Evolutionary conservation across 768 basidiomycete genomes (phyloP).

Genomic region (Lactarius evosmus): DNA sequence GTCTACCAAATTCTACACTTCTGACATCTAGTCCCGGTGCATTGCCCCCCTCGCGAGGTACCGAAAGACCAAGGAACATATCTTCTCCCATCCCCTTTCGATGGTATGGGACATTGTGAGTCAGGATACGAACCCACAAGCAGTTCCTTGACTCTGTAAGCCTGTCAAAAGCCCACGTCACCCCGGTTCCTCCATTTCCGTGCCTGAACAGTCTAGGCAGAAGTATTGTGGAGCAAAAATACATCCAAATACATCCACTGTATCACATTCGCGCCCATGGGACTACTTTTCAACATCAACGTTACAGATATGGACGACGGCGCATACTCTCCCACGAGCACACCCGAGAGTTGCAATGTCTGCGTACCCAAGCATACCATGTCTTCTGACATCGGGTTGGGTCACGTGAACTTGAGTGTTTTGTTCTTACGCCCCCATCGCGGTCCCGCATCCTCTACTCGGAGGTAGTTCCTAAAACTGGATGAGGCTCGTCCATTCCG

Average conservation of each 20-base stretch:
- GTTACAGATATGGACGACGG: too few relatives aligned
- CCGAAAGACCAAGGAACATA: neutral
- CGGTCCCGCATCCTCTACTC: too few relatives aligned
- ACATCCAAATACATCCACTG: neutral
- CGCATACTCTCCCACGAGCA: neutral
- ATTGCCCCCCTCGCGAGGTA: neutral
- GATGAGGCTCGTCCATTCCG: neutral
- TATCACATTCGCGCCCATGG: neutral
- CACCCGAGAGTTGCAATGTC: neutral
- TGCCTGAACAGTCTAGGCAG: neutral
- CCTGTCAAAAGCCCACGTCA: conserved; percentile 1
- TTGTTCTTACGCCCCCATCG: too few relatives aligned
- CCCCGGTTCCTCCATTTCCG: neutral
- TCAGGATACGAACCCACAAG: neutral
- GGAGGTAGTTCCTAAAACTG: neutral
- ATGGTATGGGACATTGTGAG: neutral
- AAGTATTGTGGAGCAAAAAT: neutral
- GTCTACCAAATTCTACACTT: neutral
- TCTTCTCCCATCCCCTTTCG: neutral
- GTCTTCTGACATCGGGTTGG: neutral
- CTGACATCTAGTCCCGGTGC: neutral
- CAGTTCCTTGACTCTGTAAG: neutral
- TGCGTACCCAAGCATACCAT: neutral
- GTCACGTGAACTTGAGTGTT: neutral
- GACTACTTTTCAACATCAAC: neutral